A percentile compares a stretch with the other conserved stretches of the same genome.
Conservation (phyloP, 2,329 filamentous ascomycete genomes). For the Lizonia empirigonia region DNA sequence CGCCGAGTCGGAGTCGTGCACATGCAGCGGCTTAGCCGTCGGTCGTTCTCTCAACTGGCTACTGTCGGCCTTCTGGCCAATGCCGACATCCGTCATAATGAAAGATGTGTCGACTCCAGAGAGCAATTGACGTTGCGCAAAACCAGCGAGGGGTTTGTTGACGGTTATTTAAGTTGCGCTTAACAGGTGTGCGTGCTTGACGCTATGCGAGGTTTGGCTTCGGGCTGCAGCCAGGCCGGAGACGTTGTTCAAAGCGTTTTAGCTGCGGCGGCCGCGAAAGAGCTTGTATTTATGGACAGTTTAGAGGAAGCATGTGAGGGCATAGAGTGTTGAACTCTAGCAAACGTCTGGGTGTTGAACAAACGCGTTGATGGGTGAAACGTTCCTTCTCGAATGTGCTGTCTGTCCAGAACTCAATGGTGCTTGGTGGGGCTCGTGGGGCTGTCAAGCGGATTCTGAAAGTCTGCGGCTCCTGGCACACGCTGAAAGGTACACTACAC, state of each 20-base stretch:
- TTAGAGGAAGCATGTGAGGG: constrained; percentile 1
- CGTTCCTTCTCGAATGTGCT: constrained; percentile 8
- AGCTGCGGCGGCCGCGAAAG: too few species aligned
- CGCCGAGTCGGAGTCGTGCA: constrained; percentile 45
- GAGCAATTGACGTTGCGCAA: constrained; percentile 24
- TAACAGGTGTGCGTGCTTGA: constrained; percentile 27
- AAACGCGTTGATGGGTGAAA: constrained; percentile 19
- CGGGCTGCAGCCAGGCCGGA: constrained; percentile 26
- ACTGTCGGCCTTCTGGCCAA: constrained; percentile 29
- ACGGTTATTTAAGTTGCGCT: constrained; percentile 29
- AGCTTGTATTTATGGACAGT: not conserved
- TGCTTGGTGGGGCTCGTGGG: constrained; percentile 8
- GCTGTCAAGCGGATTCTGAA: not conserved
- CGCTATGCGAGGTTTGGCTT: constrained; percentile 37
- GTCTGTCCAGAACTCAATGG: constrained; percentile 3
- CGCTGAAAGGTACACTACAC: not conserved
- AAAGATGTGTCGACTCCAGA: constrained; percentile 19
- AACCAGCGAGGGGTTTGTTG: constrained; percentile 22
- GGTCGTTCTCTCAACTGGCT: constrained; percentile 40
- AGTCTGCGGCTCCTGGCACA: not conserved
- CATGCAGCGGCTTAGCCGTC: constrained; percentile 36
- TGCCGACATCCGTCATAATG: constrained; percentile 36
- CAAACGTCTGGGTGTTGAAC: constrained; percentile 32
- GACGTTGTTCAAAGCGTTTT: constrained; percentile 11
- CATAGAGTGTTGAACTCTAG: constrained; percentile 47